Evolutionary conservation across 1,284 basidiomycete genomes (phyloP).

Genomic region (Sporisorium graminicola): DNA sequence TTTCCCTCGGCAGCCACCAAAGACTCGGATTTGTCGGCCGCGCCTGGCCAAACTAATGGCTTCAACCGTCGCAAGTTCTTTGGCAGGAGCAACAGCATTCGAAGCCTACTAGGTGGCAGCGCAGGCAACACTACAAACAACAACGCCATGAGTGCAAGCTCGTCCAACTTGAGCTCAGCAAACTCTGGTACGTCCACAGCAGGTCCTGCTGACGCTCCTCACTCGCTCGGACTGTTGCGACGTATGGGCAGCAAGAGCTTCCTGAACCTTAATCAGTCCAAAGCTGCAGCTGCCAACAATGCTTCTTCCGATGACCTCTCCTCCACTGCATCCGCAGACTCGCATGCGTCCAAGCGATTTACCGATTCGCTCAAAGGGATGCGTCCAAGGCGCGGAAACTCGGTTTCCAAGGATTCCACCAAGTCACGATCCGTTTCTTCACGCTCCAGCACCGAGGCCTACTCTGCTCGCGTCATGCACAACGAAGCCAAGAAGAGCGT

Average conservation of each 20-base stretch:
- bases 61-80: constrained; percentile 51
- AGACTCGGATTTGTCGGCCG: neutral
- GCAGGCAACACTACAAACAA: neutral
- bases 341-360: constrained; percentile 33
- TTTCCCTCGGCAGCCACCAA: neutral
- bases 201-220: constrained; percentile 4
- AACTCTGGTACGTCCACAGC: neutral
- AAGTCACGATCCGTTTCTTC: constrained; percentile 27
- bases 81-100: constrained; percentile 50
- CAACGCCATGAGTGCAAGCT: neutral
- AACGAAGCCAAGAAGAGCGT: constrained; percentile 32
- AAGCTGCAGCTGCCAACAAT: constrained; percentile 8
- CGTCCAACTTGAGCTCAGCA: neutral
- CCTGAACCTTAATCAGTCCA: constrained; percentile 36
- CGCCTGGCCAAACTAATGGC: neutral
- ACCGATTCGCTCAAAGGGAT: constrained; percentile 43
- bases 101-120: constrained; percentile 28
- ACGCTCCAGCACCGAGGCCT: constrained; percentile 27
- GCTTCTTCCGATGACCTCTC: constrained; percentile 34
- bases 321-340: constrained; percentile 22
- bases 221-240: constrained; percentile 32
- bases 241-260: constrained; percentile 52
- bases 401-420: constrained; percentile 20
- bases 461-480: constrained; percentile 15
- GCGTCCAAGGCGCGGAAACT: constrained; percentile 24